Evolutionary conservation across 2,329 filamentous ascomycete species (phyloP).

Genomic region (Claviceps sp.): DNA sequence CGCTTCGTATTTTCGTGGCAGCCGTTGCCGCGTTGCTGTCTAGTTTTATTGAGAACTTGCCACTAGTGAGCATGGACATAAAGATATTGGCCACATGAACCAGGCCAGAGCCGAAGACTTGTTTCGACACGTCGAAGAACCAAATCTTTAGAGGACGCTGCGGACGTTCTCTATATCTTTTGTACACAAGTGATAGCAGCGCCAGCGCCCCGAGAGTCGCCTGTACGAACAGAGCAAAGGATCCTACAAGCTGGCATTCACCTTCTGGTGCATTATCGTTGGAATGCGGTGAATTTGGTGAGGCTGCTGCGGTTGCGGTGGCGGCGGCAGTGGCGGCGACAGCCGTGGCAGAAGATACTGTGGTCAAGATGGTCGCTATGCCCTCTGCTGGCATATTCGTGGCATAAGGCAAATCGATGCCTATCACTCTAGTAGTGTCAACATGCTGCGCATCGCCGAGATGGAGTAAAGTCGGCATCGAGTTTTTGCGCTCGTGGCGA

Average conservation of each 20-base stretch:
- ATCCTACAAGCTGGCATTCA: constrained; percentile 76
- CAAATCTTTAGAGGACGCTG: constrained; percentile 91
- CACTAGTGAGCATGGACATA: constrained; percentile 92
- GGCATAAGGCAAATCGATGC: constrained; percentile 8
- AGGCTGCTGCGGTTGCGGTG: constrained; percentile 14
- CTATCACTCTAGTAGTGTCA: constrained; percentile 1
- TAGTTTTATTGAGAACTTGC: constrained; percentile 58
- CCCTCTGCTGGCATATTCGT: constrained; percentile 2
- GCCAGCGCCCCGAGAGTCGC: constrained; percentile 73
- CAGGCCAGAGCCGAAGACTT: constrained; percentile 85
- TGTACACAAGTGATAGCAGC: constrained; percentile 76
- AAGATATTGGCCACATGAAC: constrained; percentile 87
- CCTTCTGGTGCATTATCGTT: constrained; percentile 39
- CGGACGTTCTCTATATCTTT: constrained; percentile 82
- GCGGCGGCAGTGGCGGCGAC: constrained; percentile 16
- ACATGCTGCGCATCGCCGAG: constrained; percentile 3
- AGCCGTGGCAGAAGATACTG: constrained; percentile 7
- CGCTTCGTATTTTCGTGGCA: constrained; percentile 27
- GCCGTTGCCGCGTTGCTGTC: constrained; percentile 24
- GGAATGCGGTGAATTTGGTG: constrained; percentile 12
- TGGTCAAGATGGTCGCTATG: constrained; percentile 7
- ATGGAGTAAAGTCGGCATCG: constrained; percentile 3
- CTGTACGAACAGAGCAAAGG: constrained; percentile 86
- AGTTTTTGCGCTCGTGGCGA: not conserved
- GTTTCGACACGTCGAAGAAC: constrained; percentile 96